A percentile compares a stretch with the other conserved stretches of the same genome.
These are phyloP conservation scores for Zea luxurians DNA, from an alignment of 176 grass and related monocot species.

Conservation along the genomic window DNA sequence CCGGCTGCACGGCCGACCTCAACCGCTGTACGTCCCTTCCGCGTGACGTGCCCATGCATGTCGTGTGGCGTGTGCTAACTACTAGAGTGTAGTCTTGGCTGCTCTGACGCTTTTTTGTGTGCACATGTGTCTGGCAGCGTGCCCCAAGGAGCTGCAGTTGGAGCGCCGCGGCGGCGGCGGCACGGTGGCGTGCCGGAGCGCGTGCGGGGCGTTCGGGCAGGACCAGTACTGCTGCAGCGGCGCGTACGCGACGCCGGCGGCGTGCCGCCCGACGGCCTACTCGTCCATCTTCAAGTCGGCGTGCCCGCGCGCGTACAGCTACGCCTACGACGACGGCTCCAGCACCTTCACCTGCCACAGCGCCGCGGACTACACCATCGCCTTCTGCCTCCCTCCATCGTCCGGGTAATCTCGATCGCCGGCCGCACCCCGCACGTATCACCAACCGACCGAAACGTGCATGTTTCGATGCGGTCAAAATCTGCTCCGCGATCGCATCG, in stretches of 20 bases:
- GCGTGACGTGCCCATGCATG: not conserved
- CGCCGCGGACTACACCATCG: conserved; percentile 70
- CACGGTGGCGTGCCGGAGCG: conserved; percentile 75
- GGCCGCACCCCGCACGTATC: too few species aligned
- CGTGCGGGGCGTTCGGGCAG: conserved; percentile 80
- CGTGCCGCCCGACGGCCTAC: conserved; percentile 74
- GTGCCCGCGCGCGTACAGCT: conserved; percentile 87
- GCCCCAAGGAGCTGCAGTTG: too few species aligned
- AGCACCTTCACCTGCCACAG: conserved; percentile 83
- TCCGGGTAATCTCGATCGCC: conserved; percentile 29
- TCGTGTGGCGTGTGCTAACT: not conserved
- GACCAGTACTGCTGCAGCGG: conserved; percentile 95
- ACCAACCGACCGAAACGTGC: not conserved
- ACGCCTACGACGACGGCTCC: conserved; percentile 74
- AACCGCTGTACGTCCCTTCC: conserved; percentile 51
- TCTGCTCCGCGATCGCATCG: not conserved
- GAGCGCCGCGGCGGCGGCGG: conserved; percentile 34
- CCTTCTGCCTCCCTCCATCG: conserved; percentile 64
- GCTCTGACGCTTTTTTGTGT: too few species aligned
- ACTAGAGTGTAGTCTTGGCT: not conserved
- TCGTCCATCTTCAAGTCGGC: conserved; percentile 79
- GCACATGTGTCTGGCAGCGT: too few species aligned
- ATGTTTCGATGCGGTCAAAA: not conserved
- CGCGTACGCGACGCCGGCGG: conserved; percentile 59
- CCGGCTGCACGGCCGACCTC: conserved; percentile 64